Evolutionary conservation across 2,329 filamentous ascomycete species (phyloP), one percentile per base, ranked within the genome.

Genomic region (Exophiala oligosperma): DNA sequence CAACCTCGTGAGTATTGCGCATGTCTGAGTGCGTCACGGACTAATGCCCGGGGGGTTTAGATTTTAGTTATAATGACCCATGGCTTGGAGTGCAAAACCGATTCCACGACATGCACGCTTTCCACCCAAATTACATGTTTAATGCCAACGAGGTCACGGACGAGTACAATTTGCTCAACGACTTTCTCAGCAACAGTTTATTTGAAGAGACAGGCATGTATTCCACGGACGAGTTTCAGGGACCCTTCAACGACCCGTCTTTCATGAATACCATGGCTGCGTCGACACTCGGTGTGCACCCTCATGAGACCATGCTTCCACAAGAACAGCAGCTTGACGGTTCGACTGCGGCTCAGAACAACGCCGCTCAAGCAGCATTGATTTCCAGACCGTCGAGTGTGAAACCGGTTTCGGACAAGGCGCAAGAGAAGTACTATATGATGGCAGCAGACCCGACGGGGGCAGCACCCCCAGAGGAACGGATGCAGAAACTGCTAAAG

Each of bases 121-220:
- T 92, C 71, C 91, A 97, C 76, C 89, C 91, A 59, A 94, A 90
- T 70, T 97, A 94, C 79, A 92, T 96, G 88, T 95, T 97, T 77
- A 89, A 88, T 72, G 85, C 86, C n/a, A 90, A 92, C 63, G 94
- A 99, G 76, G 90, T 97, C 67, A 92, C 90, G 61, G 94, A 94
- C 76, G 94, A 99, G 79, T 97, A 96, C 74, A 96, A 97, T 72
- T 79, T 97, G 52, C 85, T 99, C 70, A 96, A 95, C 79, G 93
- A 99, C 74, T 97, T 97, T 72, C 83, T 99, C 61, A 94, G 92
- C 74, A 95, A 87, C 66, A 96, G 91, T 71, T 79, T 97, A 55
- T 83, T 97, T 64, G 92, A 97, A 76, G 92, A 96, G 72, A 63
- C 63, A 14, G 85, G 85, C 52, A 81, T 88, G 58, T 85, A 88